A percentile compares a stretch with the other conserved stretches of the same genome.
phyloP scores from a whole-genome alignment of 2,329 filamentous ascomycete species.

The Xylaria hypoxylon region DNA sequence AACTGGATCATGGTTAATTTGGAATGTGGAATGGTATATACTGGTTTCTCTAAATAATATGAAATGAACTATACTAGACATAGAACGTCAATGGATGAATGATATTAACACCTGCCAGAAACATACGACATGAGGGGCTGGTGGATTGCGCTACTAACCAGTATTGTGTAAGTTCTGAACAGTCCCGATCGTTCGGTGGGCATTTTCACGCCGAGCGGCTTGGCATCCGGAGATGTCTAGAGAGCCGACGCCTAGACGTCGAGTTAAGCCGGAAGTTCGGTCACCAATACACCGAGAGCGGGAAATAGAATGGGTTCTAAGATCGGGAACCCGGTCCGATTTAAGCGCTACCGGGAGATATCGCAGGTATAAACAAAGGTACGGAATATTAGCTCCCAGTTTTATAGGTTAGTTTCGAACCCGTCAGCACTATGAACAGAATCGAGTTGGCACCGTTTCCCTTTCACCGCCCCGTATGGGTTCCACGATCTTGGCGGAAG shows the following conservation, averaged over 20 bases:
- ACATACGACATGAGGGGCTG: not conserved
- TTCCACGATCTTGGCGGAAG: not conserved
- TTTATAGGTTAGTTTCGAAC: not conserved
- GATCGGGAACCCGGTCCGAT: constrained; percentile 1
- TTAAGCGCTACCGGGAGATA: not conserved
- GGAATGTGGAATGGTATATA: constrained; percentile 18
- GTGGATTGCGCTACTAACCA: not conserved
- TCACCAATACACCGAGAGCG: constrained; percentile 7
- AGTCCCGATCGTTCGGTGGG: not conserved
- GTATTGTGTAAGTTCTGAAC: not conserved
- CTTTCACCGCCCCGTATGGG: not conserved
- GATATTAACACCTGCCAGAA: not conserved
- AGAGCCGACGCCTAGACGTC: not conserved
- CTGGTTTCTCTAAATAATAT: constrained; percentile 9
- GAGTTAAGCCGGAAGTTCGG: constrained; percentile 14
- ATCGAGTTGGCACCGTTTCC: not conserved
- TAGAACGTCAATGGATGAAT: constrained; percentile 8
- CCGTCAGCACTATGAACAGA: not conserved
- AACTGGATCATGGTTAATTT: not conserved
- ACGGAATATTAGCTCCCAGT: not conserved
- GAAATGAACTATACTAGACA: constrained; percentile 15
- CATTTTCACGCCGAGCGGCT: constrained; percentile 4
- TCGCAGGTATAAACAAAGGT: not conserved
- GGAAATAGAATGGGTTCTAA: not conserved
- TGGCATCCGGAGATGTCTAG: constrained; percentile 19